Base-by-base conservation (phyloP, 1,284 basidiomycete species). In the Lentinula novae-zelandiae region DNA sequence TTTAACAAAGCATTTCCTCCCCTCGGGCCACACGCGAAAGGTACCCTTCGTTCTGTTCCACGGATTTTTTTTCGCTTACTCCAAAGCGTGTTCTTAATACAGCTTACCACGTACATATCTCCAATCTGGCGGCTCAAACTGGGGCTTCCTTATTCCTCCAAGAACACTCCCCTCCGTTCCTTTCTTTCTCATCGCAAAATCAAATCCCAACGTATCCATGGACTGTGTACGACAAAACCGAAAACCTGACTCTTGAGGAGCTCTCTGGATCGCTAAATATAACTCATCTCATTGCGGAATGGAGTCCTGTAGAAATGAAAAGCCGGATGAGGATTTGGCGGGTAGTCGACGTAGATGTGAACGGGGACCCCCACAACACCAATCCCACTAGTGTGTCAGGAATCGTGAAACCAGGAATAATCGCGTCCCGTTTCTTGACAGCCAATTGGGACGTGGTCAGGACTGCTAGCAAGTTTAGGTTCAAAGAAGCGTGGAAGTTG, bases 91-190 rank as follows among this genome's bases (percentile, higher is more conserved):
- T 27, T 27, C 3, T 27, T 22, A 3, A 53, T 60, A 17, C 34
- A 60, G 60, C 22, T 54, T 60, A 44, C 20, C 82, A 87, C 62
- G 81, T 93, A 2, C 91, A 95, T 70, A 85, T 95, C 57, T 88
- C 85, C 63, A 92, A 94, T 65, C 81, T 92, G 34, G 89, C 93
- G 1, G 89, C 93, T 0, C 95, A 97, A 76, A 95, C 92, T 0
- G 96, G 96, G 8, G 92, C 93, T 3, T 92, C 92, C 0, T 84
- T 95, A 51, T 97, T 97, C 78, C 85, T 91, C 5, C 92, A 95
- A 62, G 77, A 83, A 12, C 79, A 90, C 63, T 72, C 85, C 0
- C 77, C 82, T 5, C 87, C 89, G 0, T 79, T 78, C 61, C 66
- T 74, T 49, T 48, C 69, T 44, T 61, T 64, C 61, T 57, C 58